These are phyloP conservation scores for Cenchrus purpureus DNA, from an alignment of 176 grass and related monocot genomes.

Conservation along the genomic window DNA sequence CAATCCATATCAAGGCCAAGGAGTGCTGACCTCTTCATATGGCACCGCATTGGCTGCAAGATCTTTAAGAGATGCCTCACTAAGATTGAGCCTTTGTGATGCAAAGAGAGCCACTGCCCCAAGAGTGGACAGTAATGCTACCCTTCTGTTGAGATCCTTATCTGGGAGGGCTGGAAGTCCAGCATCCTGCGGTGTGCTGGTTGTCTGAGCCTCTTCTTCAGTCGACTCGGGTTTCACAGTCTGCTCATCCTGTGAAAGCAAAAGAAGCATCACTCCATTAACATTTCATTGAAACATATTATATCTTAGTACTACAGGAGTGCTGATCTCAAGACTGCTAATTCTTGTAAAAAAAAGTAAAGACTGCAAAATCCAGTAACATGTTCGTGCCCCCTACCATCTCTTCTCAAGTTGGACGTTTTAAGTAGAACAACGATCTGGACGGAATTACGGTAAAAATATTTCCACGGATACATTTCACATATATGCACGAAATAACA, in stretches of 20 bases:
- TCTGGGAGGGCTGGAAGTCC: constrained; percentile 62
- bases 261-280: constrained; percentile 12
- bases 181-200: constrained; percentile 39
- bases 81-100: constrained; percentile 75
- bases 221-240: constrained; percentile 29
- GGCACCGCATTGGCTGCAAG: constrained; percentile 64
- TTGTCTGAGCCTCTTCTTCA: constrained; percentile 55
- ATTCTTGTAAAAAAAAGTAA: background rate
- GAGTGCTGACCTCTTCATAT: constrained; percentile 68
- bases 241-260: constrained; percentile 61
- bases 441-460: no score
- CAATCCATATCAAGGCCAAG: background rate
- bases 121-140: constrained; percentile 66
- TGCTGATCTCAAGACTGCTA: background rate
- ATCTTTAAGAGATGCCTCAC: constrained; percentile 81
- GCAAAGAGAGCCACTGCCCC: constrained; percentile 72
- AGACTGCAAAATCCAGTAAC: background rate
- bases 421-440: no score
- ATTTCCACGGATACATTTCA: no score
- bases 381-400: background rate
- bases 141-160: constrained; percentile 81
- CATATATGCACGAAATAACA: no score
- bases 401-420: no score
- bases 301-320: background rate
- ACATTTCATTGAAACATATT: background rate